These are phyloP conservation scores for Triticum timopheevii DNA, from an alignment of 176 grass and related monocot genomes.

Conservation along the genomic window DNA sequence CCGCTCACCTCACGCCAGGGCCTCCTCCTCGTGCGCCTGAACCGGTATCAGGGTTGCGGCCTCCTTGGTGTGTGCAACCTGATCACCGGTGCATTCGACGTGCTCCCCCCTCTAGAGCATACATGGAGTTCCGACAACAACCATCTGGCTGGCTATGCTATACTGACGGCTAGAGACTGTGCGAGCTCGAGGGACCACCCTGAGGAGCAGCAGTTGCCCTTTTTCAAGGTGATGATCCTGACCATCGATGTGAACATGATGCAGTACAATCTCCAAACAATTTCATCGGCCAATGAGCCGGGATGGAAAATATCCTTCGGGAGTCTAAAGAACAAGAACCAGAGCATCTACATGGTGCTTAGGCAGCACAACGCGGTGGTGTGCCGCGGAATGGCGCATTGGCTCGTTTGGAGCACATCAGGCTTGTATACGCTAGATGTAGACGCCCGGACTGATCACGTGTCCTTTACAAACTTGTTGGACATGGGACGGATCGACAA, in stretches of 20 bases:
- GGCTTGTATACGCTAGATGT: background rate
- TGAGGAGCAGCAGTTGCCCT: background rate
- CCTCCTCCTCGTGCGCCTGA: background rate
- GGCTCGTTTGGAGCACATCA: background rate
- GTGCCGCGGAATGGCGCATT: background rate
- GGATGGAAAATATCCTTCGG: background rate
- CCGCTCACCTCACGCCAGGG: background rate
- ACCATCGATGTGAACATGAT: no score
- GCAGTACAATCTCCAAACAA: background rate
- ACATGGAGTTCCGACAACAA: no score
- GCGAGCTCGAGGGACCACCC: no score
- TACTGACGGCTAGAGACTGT: background rate
- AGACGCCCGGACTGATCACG: background rate
- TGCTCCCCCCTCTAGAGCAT: background rate
- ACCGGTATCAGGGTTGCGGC: no score
- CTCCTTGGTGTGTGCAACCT: background rate
- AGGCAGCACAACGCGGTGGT: background rate
- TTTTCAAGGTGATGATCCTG: background rate
- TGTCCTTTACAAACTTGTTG: background rate
- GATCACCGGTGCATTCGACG: background rate
- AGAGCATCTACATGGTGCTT: background rate
- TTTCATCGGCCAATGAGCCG: background rate
- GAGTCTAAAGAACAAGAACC: background rate
- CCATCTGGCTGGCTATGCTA: background rate
- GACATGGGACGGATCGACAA: background rate